Evolutionary conservation across 1,284 basidiomycete species (phyloP), one percentile per base, ranked within the genome.

Genomic region (Melampsora larici-populina): DNA sequence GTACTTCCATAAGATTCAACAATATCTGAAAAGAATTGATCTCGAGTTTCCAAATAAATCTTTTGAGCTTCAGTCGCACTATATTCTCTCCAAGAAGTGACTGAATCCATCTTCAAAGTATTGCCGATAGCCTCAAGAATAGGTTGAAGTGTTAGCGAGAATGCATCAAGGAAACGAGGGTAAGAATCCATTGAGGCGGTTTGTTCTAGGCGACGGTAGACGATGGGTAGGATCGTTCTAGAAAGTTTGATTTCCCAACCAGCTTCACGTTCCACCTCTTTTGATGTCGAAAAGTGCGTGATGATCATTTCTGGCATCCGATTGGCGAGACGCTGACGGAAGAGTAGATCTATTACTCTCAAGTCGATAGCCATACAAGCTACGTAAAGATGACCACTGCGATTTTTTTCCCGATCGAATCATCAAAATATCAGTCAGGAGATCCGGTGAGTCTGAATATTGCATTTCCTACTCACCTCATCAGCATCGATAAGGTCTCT

Each of bases 401-500:
- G n/a, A 43, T 8, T 7, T 43, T 7, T 7, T 9, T 43, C 9
- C 13, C 29, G 18, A 58, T 7, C 6, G n/a, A 18, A 58, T 58
- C n/a, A 43, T 7, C 40, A 43, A 43, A 9, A 13, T 43, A 43
- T 43, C 11, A 43, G 11, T 43, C 1, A 43, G 11, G 11, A 58
- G 26, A 58, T 21, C n/a, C 55, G 55, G 15, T 9, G n/a, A 60
- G 29, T 24, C 8, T 17, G 15, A 60, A 1, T 8, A 60, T 60
- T 17, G 4, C 1, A 67, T 48, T 18, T 17, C 21, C 18, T 15
- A 62, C 64, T 26, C 49, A 75, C 73, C 73, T 75, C 55, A 75
- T 55, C 49, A 83, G 78, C 80, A 92, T 86, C 11, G 90, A 89
- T 49, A 92, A 85, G 4, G 92, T 90, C 79, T 94, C 91, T 8